Percentiles rank a stretch among this genome's conserved stretches.
These are phyloP conservation scores for Malus hybrid DNA, from an alignment of 331 rosid species.

Conservation along the genomic window DNA sequence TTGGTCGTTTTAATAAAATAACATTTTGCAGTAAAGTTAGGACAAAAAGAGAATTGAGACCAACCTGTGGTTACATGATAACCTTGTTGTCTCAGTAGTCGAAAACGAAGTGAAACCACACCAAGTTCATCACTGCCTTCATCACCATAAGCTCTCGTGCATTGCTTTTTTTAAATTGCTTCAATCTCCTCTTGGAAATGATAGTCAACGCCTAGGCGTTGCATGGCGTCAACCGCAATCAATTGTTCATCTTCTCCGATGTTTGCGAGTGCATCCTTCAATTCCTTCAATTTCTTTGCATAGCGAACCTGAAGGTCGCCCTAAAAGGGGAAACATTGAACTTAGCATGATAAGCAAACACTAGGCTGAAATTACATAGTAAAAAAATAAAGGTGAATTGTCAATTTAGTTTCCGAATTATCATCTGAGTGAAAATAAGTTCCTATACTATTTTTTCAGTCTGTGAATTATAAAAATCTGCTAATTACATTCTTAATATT, in stretches of 20 bases:
- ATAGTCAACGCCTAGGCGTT: conserved; percentile 37
- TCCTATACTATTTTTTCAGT: too few species aligned
- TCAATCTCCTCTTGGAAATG: conserved; percentile 41
- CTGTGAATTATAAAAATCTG: too few species aligned
- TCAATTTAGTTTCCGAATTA: too few species aligned
- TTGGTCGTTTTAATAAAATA: neutral
- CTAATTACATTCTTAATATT: too few species aligned
- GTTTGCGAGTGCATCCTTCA: conserved; percentile 20
- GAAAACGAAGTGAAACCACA: conserved; percentile 34
- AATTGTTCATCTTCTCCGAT: conserved; percentile 19
- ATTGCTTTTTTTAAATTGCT: conserved; percentile 15
- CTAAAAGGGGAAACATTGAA: conserved; percentile 8
- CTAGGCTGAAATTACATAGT: neutral
- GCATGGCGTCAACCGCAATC: conserved; percentile 39
- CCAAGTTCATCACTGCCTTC: conserved; percentile 10
- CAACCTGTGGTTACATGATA: conserved; percentile 27
- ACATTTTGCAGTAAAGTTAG: neutral
- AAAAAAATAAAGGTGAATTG: too few species aligned
- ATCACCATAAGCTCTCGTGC: neutral
- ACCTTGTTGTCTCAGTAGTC: conserved; percentile 48
- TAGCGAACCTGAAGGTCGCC: conserved; percentile 7
- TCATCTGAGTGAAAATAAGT: too few species aligned
- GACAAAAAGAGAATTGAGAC: neutral
- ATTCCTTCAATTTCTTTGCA: conserved; percentile 11
- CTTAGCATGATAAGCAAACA: too few species aligned